These are phyloP conservation scores for Coffea humblotiana DNA, from an alignment of 305 asterid species.

Conservation along the genomic window DNA sequence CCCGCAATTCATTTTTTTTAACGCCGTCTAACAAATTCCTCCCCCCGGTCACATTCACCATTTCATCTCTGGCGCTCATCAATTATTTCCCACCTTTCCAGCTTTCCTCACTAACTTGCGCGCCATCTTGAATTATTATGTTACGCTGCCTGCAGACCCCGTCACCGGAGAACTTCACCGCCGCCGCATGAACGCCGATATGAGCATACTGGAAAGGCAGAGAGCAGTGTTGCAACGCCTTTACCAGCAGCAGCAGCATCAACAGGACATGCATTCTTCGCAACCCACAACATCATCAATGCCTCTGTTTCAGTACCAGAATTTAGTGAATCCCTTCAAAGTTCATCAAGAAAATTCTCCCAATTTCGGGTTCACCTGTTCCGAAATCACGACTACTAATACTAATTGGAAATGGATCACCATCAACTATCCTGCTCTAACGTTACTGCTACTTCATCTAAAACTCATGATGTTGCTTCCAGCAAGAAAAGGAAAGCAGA, in stretches of 20 bases:
- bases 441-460: conserved; percentile 25
- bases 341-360: conserved; percentile 20
- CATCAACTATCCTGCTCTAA: conserved; percentile 17
- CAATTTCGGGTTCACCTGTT: conserved; percentile 21
- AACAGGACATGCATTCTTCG: conserved; percentile 15
- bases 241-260: conserved; percentile 28
- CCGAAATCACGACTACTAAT: conserved; percentile 9
- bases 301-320: conserved; percentile 20
- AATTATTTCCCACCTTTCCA: not conserved
- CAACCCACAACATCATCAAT: conserved; percentile 10
- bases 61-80: not conserved
- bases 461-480: conserved; percentile 14
- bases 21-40: not conserved
- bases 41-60: not conserved
- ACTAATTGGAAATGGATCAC: conserved; percentile 12
- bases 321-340: conserved; percentile 6
- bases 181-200: conserved; percentile 12
- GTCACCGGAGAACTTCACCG: conserved; percentile 18
- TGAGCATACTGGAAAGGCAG: conserved; percentile 54
- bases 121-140: not conserved
- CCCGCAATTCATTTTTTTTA: not conserved
- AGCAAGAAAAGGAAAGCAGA: conserved; percentile 55
- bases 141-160: conserved; percentile 23
- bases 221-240: conserved; percentile 38
- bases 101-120: not conserved